Percentiles rank a stretch among this genome's conserved stretches.
phyloP scores from a whole-genome alignment of 2,329 filamentous ascomycete species.

The Trichoderma polysporum region DNA sequence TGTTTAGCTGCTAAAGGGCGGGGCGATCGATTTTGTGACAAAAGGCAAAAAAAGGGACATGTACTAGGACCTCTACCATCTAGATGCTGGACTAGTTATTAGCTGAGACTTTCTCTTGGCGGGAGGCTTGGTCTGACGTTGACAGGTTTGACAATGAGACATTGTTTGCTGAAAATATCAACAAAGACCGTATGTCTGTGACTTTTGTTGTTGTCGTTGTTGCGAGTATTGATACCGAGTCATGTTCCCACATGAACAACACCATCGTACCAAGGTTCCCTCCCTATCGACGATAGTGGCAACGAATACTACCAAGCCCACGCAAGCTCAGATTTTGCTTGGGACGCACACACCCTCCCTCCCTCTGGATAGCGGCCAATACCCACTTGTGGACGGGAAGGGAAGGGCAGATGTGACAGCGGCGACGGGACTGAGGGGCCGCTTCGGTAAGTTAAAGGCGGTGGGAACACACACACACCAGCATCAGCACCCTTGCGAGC shows the following conservation, averaged over 20 bases:
- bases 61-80: neutral
- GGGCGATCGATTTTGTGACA: neutral
- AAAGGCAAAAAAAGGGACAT: neutral
- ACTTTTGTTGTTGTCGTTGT: neutral
- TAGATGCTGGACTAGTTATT: neutral
- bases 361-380: neutral
- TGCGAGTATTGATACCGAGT: neutral
- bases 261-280: neutral
- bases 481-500: neutral
- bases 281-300: neutral
- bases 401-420: slow-evolving; percentile 5
- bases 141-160: neutral
- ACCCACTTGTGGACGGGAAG: neutral
- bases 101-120: neutral
- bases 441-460: neutral
- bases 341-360: slow-evolving; percentile 6
- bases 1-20: neutral
- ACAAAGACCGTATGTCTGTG: neutral
- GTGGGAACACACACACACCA: neutral
- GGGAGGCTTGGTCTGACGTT: neutral
- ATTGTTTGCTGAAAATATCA: neutral
- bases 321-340: neutral
- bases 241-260: neutral
- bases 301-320: neutral
- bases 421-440: neutral